These are phyloP conservation scores for Fusarium citri DNA, from an alignment of 2,329 filamentous ascomycete species.

Conservation along the genomic window DNA sequence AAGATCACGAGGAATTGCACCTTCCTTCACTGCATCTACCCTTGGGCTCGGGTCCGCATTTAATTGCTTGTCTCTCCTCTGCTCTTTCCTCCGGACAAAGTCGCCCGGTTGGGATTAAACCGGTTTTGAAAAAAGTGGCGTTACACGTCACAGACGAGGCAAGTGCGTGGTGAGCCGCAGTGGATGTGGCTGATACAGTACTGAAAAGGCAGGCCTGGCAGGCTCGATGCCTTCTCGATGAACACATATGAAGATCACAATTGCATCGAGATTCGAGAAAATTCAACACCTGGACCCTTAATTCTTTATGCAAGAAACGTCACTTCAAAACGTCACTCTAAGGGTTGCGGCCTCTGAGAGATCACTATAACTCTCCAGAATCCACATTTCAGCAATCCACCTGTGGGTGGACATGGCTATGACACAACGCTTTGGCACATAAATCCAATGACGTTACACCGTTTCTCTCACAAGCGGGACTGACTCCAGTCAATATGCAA, in stretches of 20 bases:
- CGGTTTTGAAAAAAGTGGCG: constrained; percentile 30
- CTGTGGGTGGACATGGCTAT: constrained; percentile 26
- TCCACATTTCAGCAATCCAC: constrained; percentile 39
- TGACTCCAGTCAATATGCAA: constrained; percentile 35
- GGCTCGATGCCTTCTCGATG: constrained; percentile 4
- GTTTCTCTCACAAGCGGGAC: constrained; percentile 27
- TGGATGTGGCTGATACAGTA: constrained; percentile 26
- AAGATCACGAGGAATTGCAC: constrained; percentile 4
- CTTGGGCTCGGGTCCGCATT: constrained; percentile 10
- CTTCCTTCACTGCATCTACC: constrained; percentile 10
- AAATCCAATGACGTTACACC: constrained; percentile 39
- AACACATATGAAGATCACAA: constrained; percentile 15
- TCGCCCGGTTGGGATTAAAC: constrained; percentile 27
- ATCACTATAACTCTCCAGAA: constrained; percentile 5
- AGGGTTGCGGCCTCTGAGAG: constrained; percentile 22
- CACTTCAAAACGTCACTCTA: constrained; percentile 25
- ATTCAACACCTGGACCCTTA: constrained; percentile 10
- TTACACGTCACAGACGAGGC: constrained; percentile 33
- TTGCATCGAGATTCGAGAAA: constrained; percentile 36
- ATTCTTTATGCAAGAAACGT: constrained; percentile 28
- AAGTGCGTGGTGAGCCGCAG: constrained; percentile 19
- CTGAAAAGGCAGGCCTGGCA: not conserved
- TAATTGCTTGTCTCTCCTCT: constrained; percentile 4
- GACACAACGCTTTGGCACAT: constrained; percentile 32
- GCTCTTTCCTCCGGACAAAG: constrained; percentile 21